Percentiles rank a stretch among this genome's conserved stretches.
phyloP scores from a whole-genome alignment of 2,329 filamentous ascomycete species.

The Parastagonospora avenae region DNA sequence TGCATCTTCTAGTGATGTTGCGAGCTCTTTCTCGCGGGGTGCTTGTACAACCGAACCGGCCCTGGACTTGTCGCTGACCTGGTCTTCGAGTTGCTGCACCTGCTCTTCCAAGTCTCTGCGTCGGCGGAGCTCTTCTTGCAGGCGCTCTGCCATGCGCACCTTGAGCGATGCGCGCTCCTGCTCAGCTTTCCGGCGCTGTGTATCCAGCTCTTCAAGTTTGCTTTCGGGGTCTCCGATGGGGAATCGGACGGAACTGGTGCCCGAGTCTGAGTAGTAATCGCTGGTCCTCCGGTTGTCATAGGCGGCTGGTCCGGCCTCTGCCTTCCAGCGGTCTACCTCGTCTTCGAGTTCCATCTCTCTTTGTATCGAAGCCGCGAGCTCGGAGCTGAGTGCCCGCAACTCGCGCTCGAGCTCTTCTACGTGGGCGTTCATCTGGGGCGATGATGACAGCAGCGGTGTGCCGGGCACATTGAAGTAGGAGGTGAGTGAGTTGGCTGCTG shows the following conservation, averaged over 20 bases:
- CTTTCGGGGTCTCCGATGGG: constrained; percentile 65
- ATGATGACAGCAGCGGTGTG: constrained; percentile 52
- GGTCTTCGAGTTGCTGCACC: constrained; percentile 80
- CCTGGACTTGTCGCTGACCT: constrained; percentile 56
- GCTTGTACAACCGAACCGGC: constrained; percentile 34
- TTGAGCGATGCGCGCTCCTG: constrained; percentile 89
- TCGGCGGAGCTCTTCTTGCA: constrained; percentile 82
- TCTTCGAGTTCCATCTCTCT: constrained; percentile 97
- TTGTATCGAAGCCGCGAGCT: constrained; percentile 89
- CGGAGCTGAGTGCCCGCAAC: constrained; percentile 87
- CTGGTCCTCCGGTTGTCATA: constrained; percentile 78
- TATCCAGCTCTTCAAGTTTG: constrained; percentile 75
- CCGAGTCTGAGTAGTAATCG: constrained; percentile 98
- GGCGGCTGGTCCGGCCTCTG: constrained; percentile 68
- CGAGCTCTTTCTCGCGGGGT: constrained; percentile 75
- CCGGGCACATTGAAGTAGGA: constrained; percentile 55
- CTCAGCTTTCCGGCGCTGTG: constrained; percentile 80
- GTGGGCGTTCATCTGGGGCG: constrained; percentile 58
- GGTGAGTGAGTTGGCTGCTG: constrained; percentile 55
- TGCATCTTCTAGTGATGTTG: constrained; percentile 79
- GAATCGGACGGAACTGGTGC: constrained; percentile 81
- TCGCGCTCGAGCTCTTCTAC: constrained; percentile 93
- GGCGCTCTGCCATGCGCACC: constrained; percentile 80
- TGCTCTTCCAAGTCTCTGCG: constrained; percentile 80
- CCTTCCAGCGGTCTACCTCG: constrained; percentile 83